Base-by-base conservation (phyloP, 495 filamentous ascomycete species). In the Penicillium samsonianum region DNA sequence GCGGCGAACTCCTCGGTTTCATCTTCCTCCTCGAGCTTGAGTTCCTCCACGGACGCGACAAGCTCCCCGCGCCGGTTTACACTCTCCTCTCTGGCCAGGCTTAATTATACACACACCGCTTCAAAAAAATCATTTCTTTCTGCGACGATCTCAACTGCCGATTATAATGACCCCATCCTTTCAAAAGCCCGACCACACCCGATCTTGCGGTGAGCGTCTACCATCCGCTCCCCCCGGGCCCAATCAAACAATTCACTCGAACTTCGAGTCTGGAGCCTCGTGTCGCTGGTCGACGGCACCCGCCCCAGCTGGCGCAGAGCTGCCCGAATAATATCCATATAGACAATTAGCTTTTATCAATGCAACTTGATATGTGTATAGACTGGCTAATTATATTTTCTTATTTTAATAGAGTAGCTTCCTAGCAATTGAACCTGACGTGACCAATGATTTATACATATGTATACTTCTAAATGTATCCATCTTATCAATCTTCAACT, bases 1-100 rank as follows among this genome's bases (percentile, higher is more conserved):
- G 90, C 50, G 94, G 91, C n/a, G 79, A 82, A 37, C 75, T 97
- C 31, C 77, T 96, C 37, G 91, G 90, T 58, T 98, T 92, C 73
- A 76, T 96, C 57, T 98, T 99, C 79, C 86, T 99, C 64, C 86
- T 99, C 67, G 95, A 99, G 74, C 87, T 99, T 57, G 89, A 92
- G 64, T 93, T 96, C 78, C 84, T 99, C 47, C 89, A 97, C 65
- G 94, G 94, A 51, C 83, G 91, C 57, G 88, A 90, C 45, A 93
- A 94, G 81, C 86, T 99, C 60, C 82, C 84, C 63, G 90, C 90
- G 35, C 90, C 91, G 2, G 89, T 91, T 37, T 84, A 89, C 74
- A 96, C 93, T 28, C 83, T 99, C 35, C 81, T 99, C 47, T 77
- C 81, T 46, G 84, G 82, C 66, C 84, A 88, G 68, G 67, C 64